Base-by-base conservation (phyloP, 495 filamentous ascomycete species). In the Aspergillus carlsbadensis region DNA sequence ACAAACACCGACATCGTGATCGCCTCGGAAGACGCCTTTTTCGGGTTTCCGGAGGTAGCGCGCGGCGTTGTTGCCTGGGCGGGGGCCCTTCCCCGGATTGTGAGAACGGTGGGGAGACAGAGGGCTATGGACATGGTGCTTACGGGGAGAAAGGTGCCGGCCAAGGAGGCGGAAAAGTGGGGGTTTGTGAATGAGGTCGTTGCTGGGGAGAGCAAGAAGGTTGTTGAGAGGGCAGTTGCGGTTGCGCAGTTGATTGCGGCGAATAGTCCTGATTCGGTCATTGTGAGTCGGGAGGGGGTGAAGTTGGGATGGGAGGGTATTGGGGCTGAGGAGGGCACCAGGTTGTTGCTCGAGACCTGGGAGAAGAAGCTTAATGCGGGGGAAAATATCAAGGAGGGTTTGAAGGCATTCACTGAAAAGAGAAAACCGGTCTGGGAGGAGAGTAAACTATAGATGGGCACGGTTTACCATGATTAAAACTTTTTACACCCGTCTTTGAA, bases 321-420 rank as follows among this genome's bases (percentile, higher is more conserved):
- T 3, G 84, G 87, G 7, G 86, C 83, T 39, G 84, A 87, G 64
- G 81, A 86, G 69, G 88, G 70, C 34, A 87, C 83, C 33, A 75
- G 76, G 53, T 63, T 81, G 42, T 60, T 89, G 62, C 70, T 75
- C 41, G 79, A 81, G 56, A 82, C 78, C 6, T 79, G 83, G 81
- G 87, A 78, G 65, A 71, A 64, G 58, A 67, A 76, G 65, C 78
- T 96, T 60, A 75, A 85, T 52, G 77, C 68, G 20, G 91, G 89
- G 5, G 84, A 90, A 71, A 95, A 95, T 77, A 86, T 90, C 61
- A 82, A 76, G 67, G 91, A 95, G 74, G 91, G 90, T 0, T 69
- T 95, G 49, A 77, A 61, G 74, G 88, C 87, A 52, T 96, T 96
- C 79, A 83, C 89, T 52, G 90, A 93, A 81, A 91, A 84, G 78